Percentiles rank a stretch among this genome's conserved stretches.
Conservation (phyloP, 306 rosid genomes). For the Carpinus fangiana region DNA sequence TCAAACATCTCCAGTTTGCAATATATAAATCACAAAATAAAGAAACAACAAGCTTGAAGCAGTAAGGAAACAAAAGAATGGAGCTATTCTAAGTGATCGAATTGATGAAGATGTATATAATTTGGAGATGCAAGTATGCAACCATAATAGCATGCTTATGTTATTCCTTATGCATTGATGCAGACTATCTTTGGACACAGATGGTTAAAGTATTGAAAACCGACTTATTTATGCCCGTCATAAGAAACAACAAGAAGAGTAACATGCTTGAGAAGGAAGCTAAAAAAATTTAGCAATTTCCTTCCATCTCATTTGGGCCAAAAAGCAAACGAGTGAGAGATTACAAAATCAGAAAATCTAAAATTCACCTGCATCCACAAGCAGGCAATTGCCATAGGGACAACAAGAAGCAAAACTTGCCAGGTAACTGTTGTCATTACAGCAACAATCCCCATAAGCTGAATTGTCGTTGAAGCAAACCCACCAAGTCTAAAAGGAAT, state of each 20-base stretch:
- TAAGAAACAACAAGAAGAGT: not conserved
- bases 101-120: not conserved
- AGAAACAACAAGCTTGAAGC: not conserved
- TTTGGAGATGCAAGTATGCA: not conserved
- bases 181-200: not conserved
- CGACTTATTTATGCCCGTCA: not conserved
- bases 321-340: not conserved
- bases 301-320: not conserved
- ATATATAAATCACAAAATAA: not conserved
- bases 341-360: conserved; percentile 1
- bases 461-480: conserved; percentile 91
- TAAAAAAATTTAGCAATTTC: conserved; percentile 1
- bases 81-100: not conserved
- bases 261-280: not conserved
- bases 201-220: not conserved
- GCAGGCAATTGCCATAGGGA: conserved; percentile 94
- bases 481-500: conserved; percentile 98
- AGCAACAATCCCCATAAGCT: conserved; percentile 86
- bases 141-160: not conserved
- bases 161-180: not conserved
- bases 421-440: conserved; percentile 91
- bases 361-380: conserved; percentile 97
- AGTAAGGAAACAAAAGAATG: not conserved
- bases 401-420: conserved; percentile 87
- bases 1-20: not conserved